phyloP scores from a whole-genome alignment of 805 yeast species.

The Lachancea mirantina region DNA sequence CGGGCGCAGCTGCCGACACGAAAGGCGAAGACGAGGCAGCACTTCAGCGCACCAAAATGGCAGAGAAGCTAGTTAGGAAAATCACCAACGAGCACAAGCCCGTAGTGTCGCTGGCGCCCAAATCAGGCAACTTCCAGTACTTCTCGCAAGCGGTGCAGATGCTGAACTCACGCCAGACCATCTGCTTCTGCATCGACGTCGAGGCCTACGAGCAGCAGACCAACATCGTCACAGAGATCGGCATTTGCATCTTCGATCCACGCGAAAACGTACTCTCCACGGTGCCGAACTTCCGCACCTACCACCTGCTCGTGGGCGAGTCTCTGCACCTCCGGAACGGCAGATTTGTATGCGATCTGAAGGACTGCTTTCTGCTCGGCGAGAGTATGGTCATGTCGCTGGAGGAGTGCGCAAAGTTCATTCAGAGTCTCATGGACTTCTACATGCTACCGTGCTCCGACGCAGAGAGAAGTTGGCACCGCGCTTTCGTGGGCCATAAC shows the following conservation, averaged over 20 bases:
- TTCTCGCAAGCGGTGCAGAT: constrained; percentile 16
- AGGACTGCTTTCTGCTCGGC: constrained; percentile 44
- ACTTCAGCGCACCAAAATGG: too few relatives aligned
- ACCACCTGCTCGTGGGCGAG: constrained; percentile 42
- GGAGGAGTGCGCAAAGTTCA: constrained; percentile 31
- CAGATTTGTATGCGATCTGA: constrained; percentile 47
- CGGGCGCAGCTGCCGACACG: background rate
- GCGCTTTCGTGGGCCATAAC: constrained; percentile 54
- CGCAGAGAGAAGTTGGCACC: constrained; percentile 23
- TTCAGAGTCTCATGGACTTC: constrained; percentile 39
- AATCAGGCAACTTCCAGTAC: constrained; percentile 16
- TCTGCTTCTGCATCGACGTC: constrained; percentile 45
- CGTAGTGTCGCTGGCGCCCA: constrained; percentile 18
- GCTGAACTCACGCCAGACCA: constrained; percentile 20
- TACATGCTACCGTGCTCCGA: constrained; percentile 33
- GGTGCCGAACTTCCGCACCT: constrained; percentile 36
- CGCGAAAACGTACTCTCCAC: constrained; percentile 34
- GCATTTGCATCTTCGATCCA: constrained; percentile 52
- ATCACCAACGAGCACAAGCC: constrained; percentile 21
- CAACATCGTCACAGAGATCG: constrained; percentile 46
- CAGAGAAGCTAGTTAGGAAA: constrained; percentile 11
- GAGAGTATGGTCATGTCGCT: constrained; percentile 37
- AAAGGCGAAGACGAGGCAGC: constrained; percentile 4
- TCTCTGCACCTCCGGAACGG: constrained; percentile 40
- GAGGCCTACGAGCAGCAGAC: constrained; percentile 49